Evolutionary conservation across 768 basidiomycete genomes (phyloP).

Genomic region (Rhodotorula graminis): DNA sequence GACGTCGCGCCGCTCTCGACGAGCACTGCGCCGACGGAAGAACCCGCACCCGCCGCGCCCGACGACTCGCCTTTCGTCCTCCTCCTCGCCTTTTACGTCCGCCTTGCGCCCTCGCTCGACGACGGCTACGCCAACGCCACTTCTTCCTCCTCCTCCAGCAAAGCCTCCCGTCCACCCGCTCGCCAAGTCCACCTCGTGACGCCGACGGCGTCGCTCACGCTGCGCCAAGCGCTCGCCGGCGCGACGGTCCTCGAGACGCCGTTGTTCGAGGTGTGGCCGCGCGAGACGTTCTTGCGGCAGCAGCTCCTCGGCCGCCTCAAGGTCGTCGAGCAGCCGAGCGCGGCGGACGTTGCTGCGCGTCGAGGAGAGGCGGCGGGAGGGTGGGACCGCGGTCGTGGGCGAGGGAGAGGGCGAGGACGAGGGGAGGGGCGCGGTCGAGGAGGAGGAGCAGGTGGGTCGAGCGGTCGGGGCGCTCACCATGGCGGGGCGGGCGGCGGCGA

Average conservation of each 20-base stretch:
- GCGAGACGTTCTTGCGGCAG: slow-evolving; percentile 26
- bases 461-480: neutral
- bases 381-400: neutral
- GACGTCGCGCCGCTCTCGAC: neutral
- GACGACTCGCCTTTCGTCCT: slow-evolving; percentile 33
- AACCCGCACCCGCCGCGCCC: too few species aligned
- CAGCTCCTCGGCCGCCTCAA: slow-evolving; percentile 15
- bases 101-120: neutral
- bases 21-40: too few species aligned
- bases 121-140: neutral
- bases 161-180: neutral
- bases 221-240: slow-evolving; percentile 14
- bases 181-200: slow-evolving; percentile 3
- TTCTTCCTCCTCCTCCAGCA: neutral
- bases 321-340: slow-evolving; percentile 19
- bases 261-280: slow-evolving; percentile 32
- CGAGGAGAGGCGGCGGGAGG: neutral
- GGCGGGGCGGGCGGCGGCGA: neutral
- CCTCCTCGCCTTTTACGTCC: slow-evolving; percentile 23
- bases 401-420: neutral
- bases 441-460: neutral
- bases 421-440: slow-evolving; percentile 21
- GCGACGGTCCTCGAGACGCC: slow-evolving; percentile 32
- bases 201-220: neutral
- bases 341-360: neutral